Evolutionary conservation across 23 red algal genomes (phyloP).

Genomic region (Agarophyton chilense): DNA sequence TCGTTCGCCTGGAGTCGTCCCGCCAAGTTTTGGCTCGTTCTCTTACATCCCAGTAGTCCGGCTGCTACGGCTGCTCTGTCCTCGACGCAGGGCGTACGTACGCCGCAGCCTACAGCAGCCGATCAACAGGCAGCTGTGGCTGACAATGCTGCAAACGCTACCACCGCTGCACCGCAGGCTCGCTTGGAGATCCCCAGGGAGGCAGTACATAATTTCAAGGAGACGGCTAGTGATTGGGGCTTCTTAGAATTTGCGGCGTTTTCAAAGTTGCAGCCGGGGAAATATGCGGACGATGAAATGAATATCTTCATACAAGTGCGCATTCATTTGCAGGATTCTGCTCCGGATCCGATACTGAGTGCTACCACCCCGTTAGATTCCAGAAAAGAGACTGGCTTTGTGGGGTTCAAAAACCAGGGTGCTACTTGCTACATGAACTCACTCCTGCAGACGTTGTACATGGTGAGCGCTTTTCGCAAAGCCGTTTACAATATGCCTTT

Average conservation of each 20-base stretch:
- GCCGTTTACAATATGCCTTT: slow-evolving; percentile 97
- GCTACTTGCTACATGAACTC: slow-evolving; percentile 99
- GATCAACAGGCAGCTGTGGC: background rate
- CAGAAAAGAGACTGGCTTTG: slow-evolving; percentile 92
- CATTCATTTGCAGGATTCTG: slow-evolving; percentile 55
- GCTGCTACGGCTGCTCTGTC: slow-evolving; percentile 8
- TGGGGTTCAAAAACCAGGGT: slow-evolving; percentile 98
- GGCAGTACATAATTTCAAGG: slow-evolving; percentile 83
- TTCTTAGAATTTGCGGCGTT: slow-evolving; percentile 91
- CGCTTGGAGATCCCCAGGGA: slow-evolving; percentile 60
- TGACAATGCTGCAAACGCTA: background rate
- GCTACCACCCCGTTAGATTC: slow-evolving; percentile 63
- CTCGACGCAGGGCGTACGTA: background rate
- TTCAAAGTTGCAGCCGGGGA: slow-evolving; percentile 31
- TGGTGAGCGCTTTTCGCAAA: slow-evolving; percentile 89
- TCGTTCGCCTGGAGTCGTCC: slow-evolving; percentile 44
- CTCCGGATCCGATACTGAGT: slow-evolving; percentile 35
- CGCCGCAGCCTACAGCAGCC: background rate
- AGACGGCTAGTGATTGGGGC: slow-evolving; percentile 92
- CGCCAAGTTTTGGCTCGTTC: slow-evolving; percentile 66
- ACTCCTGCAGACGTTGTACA: slow-evolving; percentile 93
- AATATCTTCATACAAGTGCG: slow-evolving; percentile 65
- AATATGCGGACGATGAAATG: slow-evolving; percentile 50
- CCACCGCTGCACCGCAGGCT: background rate
- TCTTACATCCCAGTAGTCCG: slow-evolving; percentile 12